phyloP scores from a whole-genome alignment of 2,329 filamentous ascomycete species.

The Phaeosphaeriaceae sp. region DNA sequence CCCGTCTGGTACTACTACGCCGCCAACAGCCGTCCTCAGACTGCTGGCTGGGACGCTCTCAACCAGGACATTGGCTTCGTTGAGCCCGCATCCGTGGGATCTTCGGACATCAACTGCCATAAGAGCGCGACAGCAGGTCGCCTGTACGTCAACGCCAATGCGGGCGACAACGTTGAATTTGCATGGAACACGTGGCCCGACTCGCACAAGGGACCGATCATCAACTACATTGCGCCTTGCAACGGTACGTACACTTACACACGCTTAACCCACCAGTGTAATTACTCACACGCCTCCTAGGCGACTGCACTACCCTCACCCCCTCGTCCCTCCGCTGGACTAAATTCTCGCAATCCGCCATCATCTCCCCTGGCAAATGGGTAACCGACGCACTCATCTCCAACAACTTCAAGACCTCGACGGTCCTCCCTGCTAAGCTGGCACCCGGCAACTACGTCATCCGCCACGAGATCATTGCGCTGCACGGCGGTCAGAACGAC shows the following conservation, averaged over 20 bases:
- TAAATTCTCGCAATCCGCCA: conserved; percentile 42
- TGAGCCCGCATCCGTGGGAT: conserved; percentile 31
- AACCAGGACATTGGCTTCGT: conserved; percentile 50
- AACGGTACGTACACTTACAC: conserved; percentile 26
- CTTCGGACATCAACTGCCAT: conserved; percentile 48
- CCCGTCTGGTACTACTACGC: conserved; percentile 43
- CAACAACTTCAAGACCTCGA: conserved; percentile 56
- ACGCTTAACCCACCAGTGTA: not conserved
- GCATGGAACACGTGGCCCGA: conserved; percentile 48
- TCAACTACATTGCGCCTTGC: conserved; percentile 49
- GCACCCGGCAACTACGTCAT: conserved; percentile 61
- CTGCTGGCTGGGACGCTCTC: conserved; percentile 43
- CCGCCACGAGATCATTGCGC: conserved; percentile 61
- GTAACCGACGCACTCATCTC: conserved; percentile 44
- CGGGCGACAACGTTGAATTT: conserved; percentile 43
- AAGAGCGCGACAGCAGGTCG: conserved; percentile 45
- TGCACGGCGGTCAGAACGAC: conserved; percentile 51
- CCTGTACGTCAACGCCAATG: conserved; percentile 41
- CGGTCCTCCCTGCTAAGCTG: conserved; percentile 54
- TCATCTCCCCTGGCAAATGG: conserved; percentile 41
- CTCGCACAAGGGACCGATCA: conserved; percentile 47
- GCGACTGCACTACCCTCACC: conserved; percentile 40
- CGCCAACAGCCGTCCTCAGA: conserved; percentile 30
- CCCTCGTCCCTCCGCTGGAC: conserved; percentile 38
- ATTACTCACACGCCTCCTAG: conserved; percentile 11